These are phyloP conservation scores for Stachybotrys chartarum DNA, from an alignment of 2,329 filamentous ascomycete species.

Conservation along the genomic window DNA sequence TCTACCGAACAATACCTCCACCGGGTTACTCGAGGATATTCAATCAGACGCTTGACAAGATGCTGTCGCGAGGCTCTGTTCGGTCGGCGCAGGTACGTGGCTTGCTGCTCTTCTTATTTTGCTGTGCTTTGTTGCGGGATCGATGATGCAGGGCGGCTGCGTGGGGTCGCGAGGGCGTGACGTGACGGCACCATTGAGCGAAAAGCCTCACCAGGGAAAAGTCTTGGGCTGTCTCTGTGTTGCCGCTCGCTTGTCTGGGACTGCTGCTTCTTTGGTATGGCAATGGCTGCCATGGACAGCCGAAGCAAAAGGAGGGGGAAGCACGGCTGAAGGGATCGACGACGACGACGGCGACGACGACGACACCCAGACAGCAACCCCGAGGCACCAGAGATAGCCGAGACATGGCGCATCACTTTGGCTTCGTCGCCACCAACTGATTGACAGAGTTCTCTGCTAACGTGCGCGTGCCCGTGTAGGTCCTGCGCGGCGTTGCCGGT, in stretches of 20 bases:
- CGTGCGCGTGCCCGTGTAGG: conserved; percentile 24
- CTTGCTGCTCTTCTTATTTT: conserved; percentile 3
- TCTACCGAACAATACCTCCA: conserved; percentile 3
- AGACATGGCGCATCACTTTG: too few species aligned
- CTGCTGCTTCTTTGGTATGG: not conserved
- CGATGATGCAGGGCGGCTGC: not conserved
- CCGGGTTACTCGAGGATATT: not conserved
- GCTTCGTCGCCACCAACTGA: not conserved
- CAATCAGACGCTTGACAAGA: conserved; percentile 23
- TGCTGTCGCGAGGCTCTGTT: conserved; percentile 53
- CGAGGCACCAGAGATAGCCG: too few species aligned
- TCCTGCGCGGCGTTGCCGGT: conserved; percentile 44
- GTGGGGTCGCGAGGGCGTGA: not conserved
- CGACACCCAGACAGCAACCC: too few species aligned
- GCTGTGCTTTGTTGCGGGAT: conserved; percentile 2
- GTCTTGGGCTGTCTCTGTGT: too few species aligned
- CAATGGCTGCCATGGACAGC: not conserved
- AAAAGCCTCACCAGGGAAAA: too few species aligned
- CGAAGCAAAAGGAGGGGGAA: not conserved
- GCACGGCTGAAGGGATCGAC: not conserved
- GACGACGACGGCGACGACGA: not conserved
- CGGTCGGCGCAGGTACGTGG: conserved; percentile 50
- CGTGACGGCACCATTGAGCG: too few species aligned
- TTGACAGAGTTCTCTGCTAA: conserved; percentile 12
- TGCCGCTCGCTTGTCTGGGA: not conserved